Evolutionary conservation across 2,329 filamentous ascomycete species (phyloP), one percentile per base, ranked within the genome.

Genomic region (Dactylonectria estremocensis): DNA sequence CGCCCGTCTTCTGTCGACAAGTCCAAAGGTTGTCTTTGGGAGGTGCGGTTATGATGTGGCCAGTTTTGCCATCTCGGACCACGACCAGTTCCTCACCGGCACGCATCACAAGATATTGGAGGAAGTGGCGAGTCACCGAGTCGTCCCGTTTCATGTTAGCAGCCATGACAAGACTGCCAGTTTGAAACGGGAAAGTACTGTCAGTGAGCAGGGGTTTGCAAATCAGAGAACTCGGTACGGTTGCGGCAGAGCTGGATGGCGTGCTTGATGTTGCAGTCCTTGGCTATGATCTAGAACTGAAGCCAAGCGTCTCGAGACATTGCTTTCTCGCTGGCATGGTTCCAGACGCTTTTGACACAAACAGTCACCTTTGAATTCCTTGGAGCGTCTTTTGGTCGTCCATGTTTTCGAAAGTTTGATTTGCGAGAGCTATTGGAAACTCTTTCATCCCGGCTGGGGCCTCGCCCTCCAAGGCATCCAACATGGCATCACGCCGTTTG

Each of bases 271-370:
- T 75, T 64, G 14, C 76, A 78, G 18, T 77, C 76, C 24, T 77
- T 78, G 2, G 76, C 76, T 48, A 78, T 72, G 54, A 77, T 65
- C 2, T 73, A 76, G 54, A 77, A 78, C n/a, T 78, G 76, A 3
- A 78, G 68, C 76, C 76, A 78, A 2, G 76, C 74, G n/a, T 78
- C 76, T 57, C 76, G 68, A 1, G 76, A 76, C 76, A 78, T 78
- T 2, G 76, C 72, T 5, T 71, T 76, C 28, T 77, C 73, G 28
- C 75, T 78, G 2, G 76, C 68, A 18, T 78, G 74, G 28, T 77
- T 74, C 74, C 76, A 78, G n/a, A 78, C 73, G 28, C 62, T 76
- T 24, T 74, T 76, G 8, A 72, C 74, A 10, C 74, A 77, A 5
- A 78, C 69, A 0, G 60, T 74, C 0, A 78, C 70, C 22, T 74